These are phyloP conservation scores for Boletus reticulatus DNA, from an alignment of 768 basidiomycete genomes.

Conservation along the genomic window DNA sequence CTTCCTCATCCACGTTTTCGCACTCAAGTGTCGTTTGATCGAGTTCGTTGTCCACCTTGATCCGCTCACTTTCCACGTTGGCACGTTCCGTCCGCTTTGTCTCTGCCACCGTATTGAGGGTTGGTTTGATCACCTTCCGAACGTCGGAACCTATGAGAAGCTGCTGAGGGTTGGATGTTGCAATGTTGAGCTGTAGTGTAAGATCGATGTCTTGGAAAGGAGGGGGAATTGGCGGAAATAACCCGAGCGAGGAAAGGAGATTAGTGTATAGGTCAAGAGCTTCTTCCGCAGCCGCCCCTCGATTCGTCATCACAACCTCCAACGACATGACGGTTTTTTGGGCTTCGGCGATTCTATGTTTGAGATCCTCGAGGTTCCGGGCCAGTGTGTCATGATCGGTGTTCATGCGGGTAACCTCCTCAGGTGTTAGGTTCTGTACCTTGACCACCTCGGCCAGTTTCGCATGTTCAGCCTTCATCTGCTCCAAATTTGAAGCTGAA, in stretches of 20 bases:
- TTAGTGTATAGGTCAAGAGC: constrained; percentile 78
- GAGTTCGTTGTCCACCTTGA: constrained; percentile 79
- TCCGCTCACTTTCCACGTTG: constrained; percentile 70
- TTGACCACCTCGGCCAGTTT: constrained; percentile 67
- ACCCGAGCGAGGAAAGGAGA: constrained; percentile 67
- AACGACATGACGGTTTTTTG: constrained; percentile 71
- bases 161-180: constrained; percentile 65
- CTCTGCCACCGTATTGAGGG: constrained; percentile 69
- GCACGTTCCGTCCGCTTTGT: constrained; percentile 67
- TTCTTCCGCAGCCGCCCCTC: constrained; percentile 78
- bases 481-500: constrained; percentile 59
- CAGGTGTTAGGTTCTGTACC: constrained; percentile 85
- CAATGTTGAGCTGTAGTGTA: constrained; percentile 77
- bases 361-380: constrained; percentile 73
- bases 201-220: constrained; percentile 76
- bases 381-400: constrained; percentile 80
- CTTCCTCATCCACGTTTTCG: constrained; percentile 80
- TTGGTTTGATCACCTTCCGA: constrained; percentile 71
- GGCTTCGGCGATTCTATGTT: constrained; percentile 70
- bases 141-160: constrained; percentile 71
- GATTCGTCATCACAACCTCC: constrained; percentile 81
- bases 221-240: constrained; percentile 71
- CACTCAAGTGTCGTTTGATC: constrained; percentile 75
- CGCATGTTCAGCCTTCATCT: constrained; percentile 61
- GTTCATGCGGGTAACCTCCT: constrained; percentile 91